Conservation (phyloP, 164 flowering plant species). For the Sedum album region DNA sequence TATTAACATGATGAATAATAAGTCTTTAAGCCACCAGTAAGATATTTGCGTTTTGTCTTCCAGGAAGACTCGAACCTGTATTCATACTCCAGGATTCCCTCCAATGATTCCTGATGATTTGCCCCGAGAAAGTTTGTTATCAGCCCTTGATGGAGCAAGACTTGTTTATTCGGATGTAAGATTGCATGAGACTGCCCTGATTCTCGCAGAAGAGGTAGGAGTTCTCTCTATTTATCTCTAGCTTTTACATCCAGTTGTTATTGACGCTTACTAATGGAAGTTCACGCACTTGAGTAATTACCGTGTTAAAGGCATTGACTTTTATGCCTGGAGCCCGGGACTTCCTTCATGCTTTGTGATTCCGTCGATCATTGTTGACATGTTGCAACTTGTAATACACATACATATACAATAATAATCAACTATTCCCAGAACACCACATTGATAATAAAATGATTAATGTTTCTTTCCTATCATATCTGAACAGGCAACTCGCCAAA, state of each 20-base stretch:
- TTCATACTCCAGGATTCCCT: too few species aligned
- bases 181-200: conserved; percentile 65
- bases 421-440: too few species aligned
- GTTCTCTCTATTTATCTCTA: too few species aligned
- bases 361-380: too few species aligned
- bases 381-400: too few species aligned
- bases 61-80: conserved; percentile 92
- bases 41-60: conserved; percentile 17
- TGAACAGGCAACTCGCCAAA: conserved; percentile 61
- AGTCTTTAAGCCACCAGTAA: too few species aligned
- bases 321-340: too few species aligned
- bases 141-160: conserved; percentile 60
- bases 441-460: not conserved
- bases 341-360: too few species aligned
- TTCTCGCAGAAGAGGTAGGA: conserved; percentile 67
- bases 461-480: not conserved
- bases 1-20: not conserved
- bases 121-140: conserved; percentile 35
- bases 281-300: too few species aligned
- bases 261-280: too few species aligned
- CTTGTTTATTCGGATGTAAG: conserved; percentile 67
- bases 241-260: not conserved
- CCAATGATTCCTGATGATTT: conserved; percentile 77
- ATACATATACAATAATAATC: too few species aligned
- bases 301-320: too few species aligned